These are phyloP conservation scores for Neurospora hispaniola DNA, from an alignment of 495 filamentous ascomycete genomes.

Conservation along the genomic window DNA sequence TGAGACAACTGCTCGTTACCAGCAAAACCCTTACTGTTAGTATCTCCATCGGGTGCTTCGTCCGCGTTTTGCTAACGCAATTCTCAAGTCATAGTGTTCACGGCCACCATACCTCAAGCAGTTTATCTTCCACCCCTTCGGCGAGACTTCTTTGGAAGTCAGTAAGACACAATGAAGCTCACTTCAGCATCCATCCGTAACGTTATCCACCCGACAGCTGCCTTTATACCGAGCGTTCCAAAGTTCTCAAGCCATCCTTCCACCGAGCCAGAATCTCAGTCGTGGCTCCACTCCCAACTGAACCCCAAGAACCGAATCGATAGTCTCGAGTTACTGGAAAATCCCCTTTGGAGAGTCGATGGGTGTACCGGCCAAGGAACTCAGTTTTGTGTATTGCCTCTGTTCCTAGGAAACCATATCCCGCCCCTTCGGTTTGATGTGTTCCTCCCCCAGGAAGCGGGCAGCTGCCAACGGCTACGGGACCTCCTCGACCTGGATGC, in stretches of 20 bases:
- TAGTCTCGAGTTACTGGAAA: slow-evolving; percentile 30
- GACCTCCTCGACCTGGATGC: slow-evolving; percentile 31
- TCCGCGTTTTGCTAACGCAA: not conserved
- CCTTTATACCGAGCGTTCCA: slow-evolving; percentile 21
- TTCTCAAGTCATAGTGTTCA: not conserved
- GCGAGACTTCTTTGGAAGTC: not conserved
- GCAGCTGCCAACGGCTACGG: slow-evolving; percentile 20
- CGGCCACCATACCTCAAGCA: not conserved
- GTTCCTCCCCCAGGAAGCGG: slow-evolving; percentile 34
- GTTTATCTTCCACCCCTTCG: too few species aligned
- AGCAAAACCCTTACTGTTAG: not conserved
- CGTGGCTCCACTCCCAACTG: slow-evolving; percentile 31
- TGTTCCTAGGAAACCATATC: slow-evolving; percentile 24
- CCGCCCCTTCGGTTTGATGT: slow-evolving; percentile 40
- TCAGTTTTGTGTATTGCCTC: slow-evolving; percentile 36
- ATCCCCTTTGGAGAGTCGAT: slow-evolving; percentile 36
- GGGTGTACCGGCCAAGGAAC: slow-evolving; percentile 40
- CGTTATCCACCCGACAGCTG: slow-evolving; percentile 40
- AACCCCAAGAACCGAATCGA: slow-evolving; percentile 44
- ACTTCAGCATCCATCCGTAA: slow-evolving; percentile 30
- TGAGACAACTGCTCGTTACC: not conserved
- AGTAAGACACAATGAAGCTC: slow-evolving; percentile 28
- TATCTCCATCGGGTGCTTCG: not conserved
- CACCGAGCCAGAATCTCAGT: not conserved
- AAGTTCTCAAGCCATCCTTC: not conserved